Conservation (phyloP, 129 eudicot species). For the Saussurea involucrata region DNA sequence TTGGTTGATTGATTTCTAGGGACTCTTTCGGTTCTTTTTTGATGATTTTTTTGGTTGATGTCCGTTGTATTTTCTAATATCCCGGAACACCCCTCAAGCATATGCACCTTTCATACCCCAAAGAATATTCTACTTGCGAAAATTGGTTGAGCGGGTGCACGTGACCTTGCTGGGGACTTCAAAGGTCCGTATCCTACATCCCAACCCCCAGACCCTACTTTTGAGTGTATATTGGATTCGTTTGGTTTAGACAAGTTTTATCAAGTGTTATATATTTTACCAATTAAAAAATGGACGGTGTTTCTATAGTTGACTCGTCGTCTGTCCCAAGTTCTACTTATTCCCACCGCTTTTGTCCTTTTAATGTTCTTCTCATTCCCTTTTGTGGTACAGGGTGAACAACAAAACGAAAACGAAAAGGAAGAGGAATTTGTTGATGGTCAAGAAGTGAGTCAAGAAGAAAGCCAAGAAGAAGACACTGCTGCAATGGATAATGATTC, state of each 20-base stretch:
- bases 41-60: too few species aligned
- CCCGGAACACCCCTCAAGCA: too few species aligned
- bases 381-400: conserved; percentile 34
- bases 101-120: too few species aligned
- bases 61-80: too few species aligned
- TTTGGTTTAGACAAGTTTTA: not conserved
- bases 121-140: too few species aligned
- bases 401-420: conserved; percentile 50
- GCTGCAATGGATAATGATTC: conserved; percentile 85
- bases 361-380: not conserved
- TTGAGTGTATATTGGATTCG: too few species aligned
- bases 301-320: not conserved
- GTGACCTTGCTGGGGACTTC: too few species aligned
- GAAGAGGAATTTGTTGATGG: conserved; percentile 44
- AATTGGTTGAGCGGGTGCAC: too few species aligned
- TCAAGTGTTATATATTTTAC: not conserved
- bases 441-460: conserved; percentile 44
- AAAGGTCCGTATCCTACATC: too few species aligned
- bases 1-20: too few species aligned
- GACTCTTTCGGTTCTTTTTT: too few species aligned
- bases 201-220: too few species aligned
- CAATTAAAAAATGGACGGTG: not conserved
- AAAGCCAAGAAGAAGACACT: conserved; percentile 51
- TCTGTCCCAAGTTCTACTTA: not conserved
- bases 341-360: not conserved